phyloP scores from a whole-genome alignment of 257 asterid genomes.

The Striga asiatica region DNA sequence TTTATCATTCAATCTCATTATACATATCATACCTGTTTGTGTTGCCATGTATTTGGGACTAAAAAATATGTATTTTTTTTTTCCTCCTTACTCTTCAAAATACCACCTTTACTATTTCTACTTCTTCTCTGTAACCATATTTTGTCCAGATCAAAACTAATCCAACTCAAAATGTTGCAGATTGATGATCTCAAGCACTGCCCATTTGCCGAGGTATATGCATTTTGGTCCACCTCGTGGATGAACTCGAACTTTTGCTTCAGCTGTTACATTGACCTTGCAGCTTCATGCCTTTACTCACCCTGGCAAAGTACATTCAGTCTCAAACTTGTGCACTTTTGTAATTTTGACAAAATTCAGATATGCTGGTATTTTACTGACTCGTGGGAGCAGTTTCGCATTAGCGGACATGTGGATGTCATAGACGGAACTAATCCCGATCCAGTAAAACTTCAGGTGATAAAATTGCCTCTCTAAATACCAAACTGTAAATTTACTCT shows the following conservation, averaged over 20 bases:
- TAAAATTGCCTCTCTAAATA: neutral
- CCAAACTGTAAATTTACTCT: no score
- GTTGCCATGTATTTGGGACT: neutral
- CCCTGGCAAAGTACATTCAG: neutral
- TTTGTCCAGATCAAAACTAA: neutral
- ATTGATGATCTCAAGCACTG: conserved; percentile 74
- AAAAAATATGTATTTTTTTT: no score
- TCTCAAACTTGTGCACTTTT: neutral
- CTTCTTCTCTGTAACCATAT: neutral
- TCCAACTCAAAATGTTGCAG: conserved; percentile 29
- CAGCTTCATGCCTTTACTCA: neutral
- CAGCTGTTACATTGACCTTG: neutral
- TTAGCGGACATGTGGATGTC: conserved; percentile 57
- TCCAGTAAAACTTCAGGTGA: conserved; percentile 57
- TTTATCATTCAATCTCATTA: no score
- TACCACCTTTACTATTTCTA: no score
- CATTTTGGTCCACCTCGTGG: neutral
- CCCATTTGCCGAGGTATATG: conserved; percentile 68
- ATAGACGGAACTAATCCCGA: conserved; percentile 56
- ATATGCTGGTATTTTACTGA: conserved; percentile 91
- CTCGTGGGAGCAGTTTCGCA: conserved; percentile 91
- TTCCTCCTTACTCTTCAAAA: no score
- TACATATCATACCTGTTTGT: no score
- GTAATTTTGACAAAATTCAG: conserved; percentile 23
- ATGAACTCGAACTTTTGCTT: neutral